Conservation (phyloP, 1,284 basidiomycete genomes). For the Pascua guehoae region DNA sequence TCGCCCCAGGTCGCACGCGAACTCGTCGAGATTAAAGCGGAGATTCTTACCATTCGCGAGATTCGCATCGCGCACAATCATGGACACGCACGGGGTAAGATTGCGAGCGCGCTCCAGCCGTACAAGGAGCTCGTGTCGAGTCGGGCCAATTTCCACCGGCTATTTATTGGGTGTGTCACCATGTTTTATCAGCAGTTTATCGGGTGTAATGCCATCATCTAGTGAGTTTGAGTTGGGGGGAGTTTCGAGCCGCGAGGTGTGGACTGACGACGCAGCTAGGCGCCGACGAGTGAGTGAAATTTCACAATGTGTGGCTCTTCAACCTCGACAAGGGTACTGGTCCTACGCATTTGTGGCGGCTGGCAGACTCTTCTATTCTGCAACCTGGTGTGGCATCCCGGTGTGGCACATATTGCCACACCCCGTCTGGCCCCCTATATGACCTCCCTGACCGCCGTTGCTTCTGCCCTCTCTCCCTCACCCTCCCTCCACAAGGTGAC, state of each 20-base stretch:
- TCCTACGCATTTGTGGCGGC: no score
- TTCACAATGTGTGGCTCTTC: conserved; percentile 1
- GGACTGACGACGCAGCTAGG: no score
- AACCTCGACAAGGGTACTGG: no score
- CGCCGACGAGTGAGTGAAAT: conserved; percentile 3
- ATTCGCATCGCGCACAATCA: conserved; percentile 4
- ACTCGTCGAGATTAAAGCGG: conserved; percentile 33
- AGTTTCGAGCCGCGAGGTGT: background rate
- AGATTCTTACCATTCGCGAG: conserved; percentile 17
- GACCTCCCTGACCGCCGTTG: no score
- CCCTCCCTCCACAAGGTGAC: no score
- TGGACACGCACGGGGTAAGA: background rate
- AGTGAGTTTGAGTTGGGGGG: background rate
- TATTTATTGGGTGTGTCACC: conserved; percentile 6
- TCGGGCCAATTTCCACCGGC: conserved; percentile 16
- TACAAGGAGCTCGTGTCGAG: conserved; percentile 15
- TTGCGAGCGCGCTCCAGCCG: conserved; percentile 5
- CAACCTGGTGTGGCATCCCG: no score
- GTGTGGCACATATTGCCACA: no score
- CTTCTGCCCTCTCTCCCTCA: no score
- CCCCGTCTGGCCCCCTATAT: no score
- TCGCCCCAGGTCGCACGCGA: conserved; percentile 26
- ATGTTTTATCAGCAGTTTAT: conserved; percentile 25
- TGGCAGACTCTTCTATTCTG: no score
- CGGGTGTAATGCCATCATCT: conserved; percentile 16